Evolutionary conservation across 371 early-diverging fungal species (phyloP).

Genomic region (Mortierella sp.): DNA sequence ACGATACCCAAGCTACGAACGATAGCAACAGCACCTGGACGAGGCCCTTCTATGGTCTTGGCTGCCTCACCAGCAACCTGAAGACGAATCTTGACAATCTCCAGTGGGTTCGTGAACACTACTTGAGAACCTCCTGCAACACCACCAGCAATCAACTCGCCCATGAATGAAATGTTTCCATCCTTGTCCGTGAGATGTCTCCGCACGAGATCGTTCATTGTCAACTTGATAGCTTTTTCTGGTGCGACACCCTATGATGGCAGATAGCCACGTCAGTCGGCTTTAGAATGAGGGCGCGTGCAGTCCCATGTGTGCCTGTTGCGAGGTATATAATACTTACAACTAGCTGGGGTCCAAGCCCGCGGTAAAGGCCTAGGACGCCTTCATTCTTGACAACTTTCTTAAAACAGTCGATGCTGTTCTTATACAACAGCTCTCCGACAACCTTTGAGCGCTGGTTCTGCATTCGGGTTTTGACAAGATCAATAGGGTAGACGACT

Average conservation of each 20-base stretch:
- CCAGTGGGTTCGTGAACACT: slow-evolving; percentile 86
- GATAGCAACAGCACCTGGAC: slow-evolving; percentile 86
- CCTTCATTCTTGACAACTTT: slow-evolving; percentile 96
- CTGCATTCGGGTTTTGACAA: slow-evolving; percentile 98
- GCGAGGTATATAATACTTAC: slow-evolving; percentile 53
- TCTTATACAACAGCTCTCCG: slow-evolving; percentile 93
- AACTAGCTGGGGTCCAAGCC: slow-evolving; percentile 96
- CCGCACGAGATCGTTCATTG: slow-evolving; percentile 94
- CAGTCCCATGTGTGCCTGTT: too few relatives aligned
- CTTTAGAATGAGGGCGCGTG: not conserved
- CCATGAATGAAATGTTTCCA: slow-evolving; percentile 72
- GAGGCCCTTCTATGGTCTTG: slow-evolving; percentile 69
- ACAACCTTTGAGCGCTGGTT: slow-evolving; percentile 94
- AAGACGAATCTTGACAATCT: slow-evolving; percentile 98
- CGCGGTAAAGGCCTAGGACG: slow-evolving; percentile 89
- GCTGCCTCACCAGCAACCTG: slow-evolving; percentile 89
- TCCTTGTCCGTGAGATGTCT: slow-evolving; percentile 67
- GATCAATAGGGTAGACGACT: slow-evolving; percentile 96
- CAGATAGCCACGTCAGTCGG: too few relatives aligned
- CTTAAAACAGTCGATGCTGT: slow-evolving; percentile 93
- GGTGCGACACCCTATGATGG: slow-evolving; percentile 76
- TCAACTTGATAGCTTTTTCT: slow-evolving; percentile 98
- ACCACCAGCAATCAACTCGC: slow-evolving; percentile 91
- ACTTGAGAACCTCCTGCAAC: slow-evolving; percentile 96
- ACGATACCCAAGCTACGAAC: slow-evolving; percentile 92